phyloP scores from a whole-genome alignment of 1,284 basidiomycete genomes.

The Melanopsichium pennsylvanicum region DNA sequence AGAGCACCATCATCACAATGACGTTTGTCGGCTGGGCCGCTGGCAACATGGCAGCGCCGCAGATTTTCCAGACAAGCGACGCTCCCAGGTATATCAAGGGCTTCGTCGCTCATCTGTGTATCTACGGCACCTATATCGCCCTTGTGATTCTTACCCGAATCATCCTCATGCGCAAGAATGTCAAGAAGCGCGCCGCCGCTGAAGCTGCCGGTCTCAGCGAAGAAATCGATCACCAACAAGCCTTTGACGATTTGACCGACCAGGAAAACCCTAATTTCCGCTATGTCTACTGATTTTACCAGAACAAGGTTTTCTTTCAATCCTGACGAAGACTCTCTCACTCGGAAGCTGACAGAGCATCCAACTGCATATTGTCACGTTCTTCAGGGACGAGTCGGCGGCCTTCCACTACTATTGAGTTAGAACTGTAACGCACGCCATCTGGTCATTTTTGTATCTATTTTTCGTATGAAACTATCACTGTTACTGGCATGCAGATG shows the following conservation, averaged over 20 bases:
- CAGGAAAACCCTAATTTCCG: constrained; percentile 45
- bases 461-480: too few relatives aligned
- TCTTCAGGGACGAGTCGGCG: too few relatives aligned
- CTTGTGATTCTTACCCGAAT: constrained; percentile 68
- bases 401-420: too few relatives aligned
- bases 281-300: constrained; percentile 23
- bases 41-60: constrained; percentile 54
- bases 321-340: too few relatives aligned
- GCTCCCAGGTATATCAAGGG: constrained; percentile 66
- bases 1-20: constrained; percentile 35
- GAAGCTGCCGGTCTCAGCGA: constrained; percentile 37
- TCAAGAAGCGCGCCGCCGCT: constrained; percentile 50
- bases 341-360: too few relatives aligned
- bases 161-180: constrained; percentile 69
- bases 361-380: too few relatives aligned
- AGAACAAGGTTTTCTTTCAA: too few relatives aligned
- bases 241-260: constrained; percentile 43
- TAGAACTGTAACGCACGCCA: too few relatives aligned
- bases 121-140: constrained; percentile 69
- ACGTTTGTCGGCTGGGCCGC: constrained; percentile 51
- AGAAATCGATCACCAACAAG: constrained; percentile 29
- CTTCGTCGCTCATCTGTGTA: constrained; percentile 70
- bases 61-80: constrained; percentile 49
- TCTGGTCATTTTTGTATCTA: too few relatives aligned
- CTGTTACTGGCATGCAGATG: too few relatives aligned